phyloP scores from a whole-genome alignment of 192 early-diverging fungal genomes.

The Coemansia sp. region DNA sequence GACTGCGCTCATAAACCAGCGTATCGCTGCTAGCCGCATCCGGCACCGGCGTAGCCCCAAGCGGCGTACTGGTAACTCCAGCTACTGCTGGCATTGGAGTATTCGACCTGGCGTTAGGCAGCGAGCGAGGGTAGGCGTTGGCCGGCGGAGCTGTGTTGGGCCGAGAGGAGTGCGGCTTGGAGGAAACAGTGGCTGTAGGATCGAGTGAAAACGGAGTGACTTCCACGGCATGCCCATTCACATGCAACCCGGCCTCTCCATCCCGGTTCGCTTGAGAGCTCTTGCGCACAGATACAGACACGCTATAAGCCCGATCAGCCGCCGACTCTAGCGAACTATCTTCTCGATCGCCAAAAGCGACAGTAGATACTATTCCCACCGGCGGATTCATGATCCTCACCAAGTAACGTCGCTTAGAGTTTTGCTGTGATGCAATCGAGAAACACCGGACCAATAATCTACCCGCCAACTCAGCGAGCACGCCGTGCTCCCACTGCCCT shows the following conservation, averaged over 20 bases:
- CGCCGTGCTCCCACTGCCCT: not conserved
- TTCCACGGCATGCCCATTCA: slow-evolving; percentile 27
- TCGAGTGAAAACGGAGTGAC: slow-evolving; percentile 30
- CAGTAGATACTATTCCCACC: not conserved
- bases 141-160: not conserved
- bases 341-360: not conserved
- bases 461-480: slow-evolving; percentile 17
- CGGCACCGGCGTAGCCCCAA: slow-evolving; percentile 3
- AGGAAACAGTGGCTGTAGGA: not conserved
- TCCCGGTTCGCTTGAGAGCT: not conserved
- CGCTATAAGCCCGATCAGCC: slow-evolving; percentile 15
- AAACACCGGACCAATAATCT: slow-evolving; percentile 41
- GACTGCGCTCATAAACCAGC: not conserved
- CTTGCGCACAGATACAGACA: slow-evolving; percentile 28
- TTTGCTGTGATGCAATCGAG: slow-evolving; percentile 24
- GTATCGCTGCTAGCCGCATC: not conserved
- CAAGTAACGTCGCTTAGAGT: slow-evolving; percentile 19
- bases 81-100: not conserved
- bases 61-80: slow-evolving; percentile 1
- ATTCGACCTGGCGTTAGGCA: not conserved
- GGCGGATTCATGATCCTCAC: slow-evolving; percentile 48
- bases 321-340: not conserved
- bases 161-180: not conserved
- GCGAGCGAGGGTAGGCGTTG: not conserved
- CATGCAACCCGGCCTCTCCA: slow-evolving; percentile 5